Base-by-base conservation (phyloP, 768 basidiomycete genomes). In the Tylopilus sp. region DNA sequence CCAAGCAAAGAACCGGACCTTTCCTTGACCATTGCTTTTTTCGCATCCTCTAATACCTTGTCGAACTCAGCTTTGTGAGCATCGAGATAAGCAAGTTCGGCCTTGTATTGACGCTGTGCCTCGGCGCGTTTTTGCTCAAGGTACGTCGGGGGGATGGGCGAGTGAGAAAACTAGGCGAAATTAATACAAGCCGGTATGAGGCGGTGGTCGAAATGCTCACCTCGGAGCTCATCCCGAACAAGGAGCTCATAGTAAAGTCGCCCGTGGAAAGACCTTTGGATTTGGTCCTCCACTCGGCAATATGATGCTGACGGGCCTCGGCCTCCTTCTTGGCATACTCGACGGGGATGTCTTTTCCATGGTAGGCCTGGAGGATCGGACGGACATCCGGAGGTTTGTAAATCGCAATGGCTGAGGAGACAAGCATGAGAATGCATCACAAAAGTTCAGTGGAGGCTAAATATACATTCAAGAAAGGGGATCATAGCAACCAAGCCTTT, bases 321-420 rank as follows among this genome's bases (percentile, higher is more conserved):
- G 83, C 83, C 70, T 99, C 95, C 56, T 84, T 81, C 72, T 88
- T 87, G 33, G 85, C 93, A 58, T 93, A 98, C 69, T 95, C 95
- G 6, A 85, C 47, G 1, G 94, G 83, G 51, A 99, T 86, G 62
- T 98, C 79, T 70, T 95, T 94, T 40, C 86, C 95, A 6, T 78
- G 73, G 67, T 95, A 99, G 2, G 85, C 84, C 58, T 87, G 72
- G 28, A 99, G 71, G 48, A 98, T 87, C 0, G 88, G 91, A 18
- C 95, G 84, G 4, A 98, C 87, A 61, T 98, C 97, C 22, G 77
- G 65, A 1, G 90, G 86, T 55, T 85, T 86, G 74, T 92, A 94
- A 58, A 98, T 95, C 1, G 85, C 95, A 52, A 99, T 86, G 7
- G 97, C 95, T 95, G 60, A 12, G 31, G 23, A 20, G 7, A 10